phyloP scores from a whole-genome alignment of 768 basidiomycete species.

The Exsudoporus frostii region DNA sequence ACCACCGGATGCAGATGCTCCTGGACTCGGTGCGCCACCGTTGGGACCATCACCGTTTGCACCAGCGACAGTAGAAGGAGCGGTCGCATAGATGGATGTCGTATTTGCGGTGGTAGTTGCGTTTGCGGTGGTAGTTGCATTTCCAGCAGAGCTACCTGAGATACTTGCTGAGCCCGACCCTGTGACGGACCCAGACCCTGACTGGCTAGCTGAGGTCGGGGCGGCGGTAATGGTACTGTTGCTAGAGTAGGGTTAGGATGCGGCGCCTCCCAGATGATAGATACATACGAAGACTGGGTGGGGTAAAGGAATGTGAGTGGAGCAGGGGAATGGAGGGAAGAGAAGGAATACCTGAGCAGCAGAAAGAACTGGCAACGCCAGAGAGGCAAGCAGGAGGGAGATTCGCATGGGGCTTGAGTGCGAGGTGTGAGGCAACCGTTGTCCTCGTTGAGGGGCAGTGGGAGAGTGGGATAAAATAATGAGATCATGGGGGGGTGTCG shows the following conservation, averaged over 20 bases:
- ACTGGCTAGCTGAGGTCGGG: constrained; percentile 32
- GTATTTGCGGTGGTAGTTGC: constrained; percentile 27
- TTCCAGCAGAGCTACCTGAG: constrained; percentile 22
- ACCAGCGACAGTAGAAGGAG: constrained; percentile 50
- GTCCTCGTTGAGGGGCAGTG: constrained; percentile 2
- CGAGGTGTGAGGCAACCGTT: background rate
- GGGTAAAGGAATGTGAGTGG: constrained; percentile 4
- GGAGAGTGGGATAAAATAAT: constrained; percentile 9
- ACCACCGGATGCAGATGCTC: constrained; percentile 41
- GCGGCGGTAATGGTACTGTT: constrained; percentile 46
- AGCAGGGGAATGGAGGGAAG: too few species aligned
- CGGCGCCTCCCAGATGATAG: constrained; percentile 25
- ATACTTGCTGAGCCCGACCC: constrained; percentile 21
- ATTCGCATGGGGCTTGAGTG: constrained; percentile 26
- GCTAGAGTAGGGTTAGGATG: constrained; percentile 40
- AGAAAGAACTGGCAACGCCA: constrained; percentile 26
- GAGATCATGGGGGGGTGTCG: constrained; percentile 9
- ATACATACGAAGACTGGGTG: constrained; percentile 39
- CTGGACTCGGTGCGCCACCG: constrained; percentile 55
- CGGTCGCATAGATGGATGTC: constrained; percentile 44
- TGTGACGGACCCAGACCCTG: constrained; percentile 18
- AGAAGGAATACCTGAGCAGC: constrained; percentile 32
- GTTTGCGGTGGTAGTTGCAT: constrained; percentile 33
- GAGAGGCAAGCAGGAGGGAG: constrained; percentile 31
- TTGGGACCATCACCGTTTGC: constrained; percentile 43